These are phyloP conservation scores for Pleurotus sapidus DNA, from an alignment of 768 basidiomycete genomes.

Conservation along the genomic window DNA sequence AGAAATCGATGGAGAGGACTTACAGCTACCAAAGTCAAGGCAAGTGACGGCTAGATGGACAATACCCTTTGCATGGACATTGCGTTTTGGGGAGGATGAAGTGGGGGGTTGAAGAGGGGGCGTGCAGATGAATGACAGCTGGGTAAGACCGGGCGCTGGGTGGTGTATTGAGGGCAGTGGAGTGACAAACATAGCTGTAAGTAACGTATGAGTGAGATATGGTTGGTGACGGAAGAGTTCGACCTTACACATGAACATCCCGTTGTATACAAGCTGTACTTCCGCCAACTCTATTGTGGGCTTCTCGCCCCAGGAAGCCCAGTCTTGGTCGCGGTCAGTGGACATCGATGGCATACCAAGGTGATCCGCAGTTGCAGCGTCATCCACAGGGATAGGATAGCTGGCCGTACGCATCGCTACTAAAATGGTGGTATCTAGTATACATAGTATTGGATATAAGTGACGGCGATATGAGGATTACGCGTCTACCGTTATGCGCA, in stretches of 20 bases:
- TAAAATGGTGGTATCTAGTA: slow-evolving; percentile 51
- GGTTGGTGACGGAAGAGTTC: background rate
- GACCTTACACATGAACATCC: slow-evolving; percentile 38
- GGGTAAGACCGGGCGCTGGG: slow-evolving; percentile 31
- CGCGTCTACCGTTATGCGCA: slow-evolving; percentile 50
- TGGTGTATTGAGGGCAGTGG: slow-evolving; percentile 46
- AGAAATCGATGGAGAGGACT: slow-evolving; percentile 15
- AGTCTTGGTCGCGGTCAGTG: slow-evolving; percentile 29
- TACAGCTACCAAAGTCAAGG: slow-evolving; percentile 65
- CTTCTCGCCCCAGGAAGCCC: slow-evolving; percentile 63
- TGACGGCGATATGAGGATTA: background rate
- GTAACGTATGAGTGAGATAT: background rate
- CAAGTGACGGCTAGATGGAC: slow-evolving; percentile 51
- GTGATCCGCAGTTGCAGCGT: slow-evolving; percentile 27
- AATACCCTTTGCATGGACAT: slow-evolving; percentile 20
- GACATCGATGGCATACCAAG: slow-evolving; percentile 22
- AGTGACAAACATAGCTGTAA: slow-evolving; percentile 36
- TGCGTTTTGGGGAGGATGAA: slow-evolving; percentile 16
- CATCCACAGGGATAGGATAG: slow-evolving; percentile 31
- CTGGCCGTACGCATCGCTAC: slow-evolving; percentile 61
- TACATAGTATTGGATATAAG: background rate
- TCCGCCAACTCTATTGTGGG: slow-evolving; percentile 58
- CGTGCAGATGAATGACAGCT: slow-evolving; percentile 44
- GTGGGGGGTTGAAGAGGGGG: slow-evolving; percentile 21
- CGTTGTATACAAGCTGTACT: slow-evolving; percentile 50